Base-by-base conservation (phyloP, 495 filamentous ascomycete genomes). In the Xylaria palmicola region DNA sequence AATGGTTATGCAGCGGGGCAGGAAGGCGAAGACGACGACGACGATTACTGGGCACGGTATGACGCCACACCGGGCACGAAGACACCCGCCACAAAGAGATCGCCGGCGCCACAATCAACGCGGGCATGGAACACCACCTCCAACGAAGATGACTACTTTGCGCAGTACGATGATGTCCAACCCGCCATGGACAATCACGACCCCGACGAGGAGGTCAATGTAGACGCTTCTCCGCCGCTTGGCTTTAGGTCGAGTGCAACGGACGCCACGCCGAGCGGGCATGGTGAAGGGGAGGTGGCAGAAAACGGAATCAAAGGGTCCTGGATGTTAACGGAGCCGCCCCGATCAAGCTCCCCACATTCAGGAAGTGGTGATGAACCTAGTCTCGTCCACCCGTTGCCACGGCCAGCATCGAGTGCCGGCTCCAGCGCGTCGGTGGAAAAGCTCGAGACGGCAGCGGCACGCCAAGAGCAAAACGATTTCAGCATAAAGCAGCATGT, bases 11-110 rank as follows among this genome's bases (percentile, higher is more conserved):
- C 56, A 20, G 61, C 79, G 48, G 59, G 69, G 12, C 57, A 56
- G 0, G 73, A 80, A 10, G 71, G 78, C 2, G 81, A 82, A 0
- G 88, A 89, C 0, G 88, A 90, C 17, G 91, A 97, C 60, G 92
- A 92, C 62, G 90, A 86, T 65, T 98, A 98, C 74, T 98, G 94
- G 94, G 91, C 87, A 29, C 87, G 88, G 62, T 98, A 98, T 71
- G 94, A 97, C 77, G 84, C 86, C 8, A 94, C 91, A 10, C 90
- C 90, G 1, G 85, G 60, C 20, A 22, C 84, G 7, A 81, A 85
- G 34, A 93, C 92, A 19, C 93, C 93, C 6, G 85, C 85, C 0
- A 73, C 76, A 0, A 87, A 89, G 56, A 76, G 72, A 32, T 87
- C 87, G 10, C 84, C 86, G 1, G 84, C 85, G 1, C 83, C 86